A percentile compares a stretch with the other conserved stretches of the same genome.
These are phyloP conservation scores for Polytrichum formosum DNA, from an alignment of 225 moss, liverwort and hornwort genomes.

Conservation along the genomic window DNA sequence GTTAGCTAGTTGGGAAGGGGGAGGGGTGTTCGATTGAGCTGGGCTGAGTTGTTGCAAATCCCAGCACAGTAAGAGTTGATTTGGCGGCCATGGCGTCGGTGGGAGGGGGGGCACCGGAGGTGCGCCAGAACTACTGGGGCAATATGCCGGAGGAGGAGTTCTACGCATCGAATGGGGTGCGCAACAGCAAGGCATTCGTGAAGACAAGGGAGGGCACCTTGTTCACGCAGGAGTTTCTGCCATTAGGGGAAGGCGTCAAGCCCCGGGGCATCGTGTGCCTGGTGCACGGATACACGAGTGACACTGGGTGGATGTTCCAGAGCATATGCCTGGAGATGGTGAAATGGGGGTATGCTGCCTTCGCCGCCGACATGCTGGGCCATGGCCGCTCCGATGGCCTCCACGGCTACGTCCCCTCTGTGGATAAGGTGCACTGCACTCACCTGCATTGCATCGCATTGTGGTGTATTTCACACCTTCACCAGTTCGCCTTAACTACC, in stretches of 20 bases:
- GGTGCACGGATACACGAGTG: slow-evolving; percentile 26
- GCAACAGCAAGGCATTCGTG: slow-evolving; percentile 14
- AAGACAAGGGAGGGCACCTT: slow-evolving; percentile 16
- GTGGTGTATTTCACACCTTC: too few relatives aligned
- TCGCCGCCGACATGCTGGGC: slow-evolving; percentile 35
- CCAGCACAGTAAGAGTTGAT: too few relatives aligned
- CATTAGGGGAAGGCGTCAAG: not conserved
- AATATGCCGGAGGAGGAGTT: slow-evolving; percentile 33
- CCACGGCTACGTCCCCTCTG: slow-evolving; percentile 19
- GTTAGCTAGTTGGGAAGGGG: too few relatives aligned
- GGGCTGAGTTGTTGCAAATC: too few relatives aligned
- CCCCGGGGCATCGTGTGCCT: slow-evolving; percentile 25
- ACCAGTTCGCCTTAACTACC: too few relatives aligned
- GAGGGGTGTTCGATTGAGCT: too few relatives aligned
- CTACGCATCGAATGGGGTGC: slow-evolving; percentile 24
- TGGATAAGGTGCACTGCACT: slow-evolving; percentile 3
- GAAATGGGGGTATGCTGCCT: slow-evolving; percentile 22
- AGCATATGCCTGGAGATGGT: slow-evolving; percentile 16
- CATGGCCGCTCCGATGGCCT: slow-evolving; percentile 30
- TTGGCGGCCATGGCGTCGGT: not conserved
- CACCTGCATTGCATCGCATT: too few relatives aligned
- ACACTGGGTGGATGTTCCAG: slow-evolving; percentile 33
- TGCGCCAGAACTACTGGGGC: slow-evolving; percentile 27
- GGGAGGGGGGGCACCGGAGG: not conserved
- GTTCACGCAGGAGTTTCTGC: slow-evolving; percentile 32